Evolutionary conservation across 116 monocot species (phyloP), one percentile per base, ranked within the genome.

Genomic region (Dioscorea cayenensis): DNA sequence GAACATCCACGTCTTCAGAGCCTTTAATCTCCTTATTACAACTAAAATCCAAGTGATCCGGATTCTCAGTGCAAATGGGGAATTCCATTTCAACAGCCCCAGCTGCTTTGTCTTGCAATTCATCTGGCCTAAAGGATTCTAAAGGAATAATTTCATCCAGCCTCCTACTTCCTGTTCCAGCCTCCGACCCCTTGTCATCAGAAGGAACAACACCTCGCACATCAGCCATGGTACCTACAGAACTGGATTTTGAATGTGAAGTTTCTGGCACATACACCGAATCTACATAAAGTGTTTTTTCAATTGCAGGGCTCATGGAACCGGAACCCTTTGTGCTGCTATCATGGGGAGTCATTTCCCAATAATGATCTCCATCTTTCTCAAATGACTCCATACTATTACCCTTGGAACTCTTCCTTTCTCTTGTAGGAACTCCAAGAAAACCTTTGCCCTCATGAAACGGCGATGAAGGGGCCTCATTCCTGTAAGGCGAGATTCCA

Each of bases 371-470:
- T 52, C 51, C 37, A 23, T 71, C 84, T 76, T 66, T 86, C 66
- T 85, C 78, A 38, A 60, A 51, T 10, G 71, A 83, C 11, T 81
- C 80, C 25, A 52, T 81, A 3, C 79, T 71, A 59, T 71, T 75
- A 23, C 6, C 66, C 65, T 61, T 77, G n/a, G 76, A 65, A 35
- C 66, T 69, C 55, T 65, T 89, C 28, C 59, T 58, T 22, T 75
- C 81, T 72, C 69, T 75, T 60, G n/a, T 73, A 58, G 84, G 81
- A 67, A 81, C 72, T 71, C 84, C 83, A 79, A 85, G 73, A 49
- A 77, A 84, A 36, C 77, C 75, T 68, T 82, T 86, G 22, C 80
- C 82, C 68, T 81, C 82, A 17, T 67, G 77, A 35, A 88, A 82
- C 38, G 82, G 84, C 28, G 90, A 85, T 60, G 32, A 80, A 2